A percentile compares a stretch with the other conserved stretches of the same genome.
Evolutionary conservation across 768 basidiomycete genomes (phyloP).

Genomic region (Dentipellis fragilis): DNA sequence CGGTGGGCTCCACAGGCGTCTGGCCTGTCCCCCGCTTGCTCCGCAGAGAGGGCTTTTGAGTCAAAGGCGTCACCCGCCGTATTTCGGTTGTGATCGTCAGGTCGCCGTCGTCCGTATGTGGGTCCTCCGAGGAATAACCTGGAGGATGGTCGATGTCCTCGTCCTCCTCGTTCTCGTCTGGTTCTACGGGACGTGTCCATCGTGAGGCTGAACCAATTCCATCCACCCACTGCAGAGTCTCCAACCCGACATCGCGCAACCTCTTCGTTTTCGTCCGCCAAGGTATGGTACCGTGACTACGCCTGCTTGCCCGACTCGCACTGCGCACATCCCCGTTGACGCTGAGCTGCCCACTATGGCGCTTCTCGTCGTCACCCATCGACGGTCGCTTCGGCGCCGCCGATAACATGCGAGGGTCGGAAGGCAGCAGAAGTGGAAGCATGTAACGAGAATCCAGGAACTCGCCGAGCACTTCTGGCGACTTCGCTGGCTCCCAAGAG

Average conservation of each 20-base stretch:
- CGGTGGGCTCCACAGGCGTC: not conserved
- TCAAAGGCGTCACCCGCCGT: conserved; percentile 46
- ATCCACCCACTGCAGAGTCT: conserved; percentile 62
- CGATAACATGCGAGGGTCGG: conserved; percentile 67
- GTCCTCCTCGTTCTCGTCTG: conserved; percentile 27
- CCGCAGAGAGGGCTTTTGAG: conserved; percentile 49
- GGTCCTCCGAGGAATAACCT: conserved; percentile 23
- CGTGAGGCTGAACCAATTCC: conserved; percentile 49
- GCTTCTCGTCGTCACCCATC: conserved; percentile 25
- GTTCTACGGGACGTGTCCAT: conserved; percentile 41
- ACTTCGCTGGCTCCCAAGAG: conserved; percentile 67
- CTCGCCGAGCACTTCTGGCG: conserved; percentile 82
- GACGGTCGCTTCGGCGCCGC: conserved; percentile 46
- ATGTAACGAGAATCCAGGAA: conserved; percentile 87
- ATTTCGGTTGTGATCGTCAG: conserved; percentile 25
- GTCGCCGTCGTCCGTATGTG: conserved; percentile 15
- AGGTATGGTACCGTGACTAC: conserved; percentile 30
- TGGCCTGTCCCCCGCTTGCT: conserved; percentile 5
- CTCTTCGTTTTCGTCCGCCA: conserved; percentile 54
- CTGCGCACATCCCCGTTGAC: conserved; percentile 16
- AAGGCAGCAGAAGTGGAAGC: conserved; percentile 81
- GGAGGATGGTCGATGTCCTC: conserved; percentile 23
- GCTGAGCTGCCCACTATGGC: conserved; percentile 15
- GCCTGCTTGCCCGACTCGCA: conserved; percentile 28
- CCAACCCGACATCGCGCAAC: conserved; percentile 50